Percentiles rank a stretch among this genome's conserved stretches.
Evolutionary conservation across 164 flowering plant genomes (phyloP).

Genomic region (Euptelea pleiosperma): DNA sequence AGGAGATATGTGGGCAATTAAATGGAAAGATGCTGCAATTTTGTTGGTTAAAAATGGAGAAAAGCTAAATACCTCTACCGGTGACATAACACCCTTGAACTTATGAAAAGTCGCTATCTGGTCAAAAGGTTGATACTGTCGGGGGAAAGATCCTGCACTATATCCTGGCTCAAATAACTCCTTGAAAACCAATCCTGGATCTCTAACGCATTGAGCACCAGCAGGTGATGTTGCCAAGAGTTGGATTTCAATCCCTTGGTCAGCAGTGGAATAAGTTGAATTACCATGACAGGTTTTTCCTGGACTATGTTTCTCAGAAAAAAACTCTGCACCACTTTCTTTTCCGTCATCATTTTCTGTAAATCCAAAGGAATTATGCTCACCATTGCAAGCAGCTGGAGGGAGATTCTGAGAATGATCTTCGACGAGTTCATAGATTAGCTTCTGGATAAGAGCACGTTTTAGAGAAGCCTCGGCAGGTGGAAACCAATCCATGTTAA

Average conservation of each 20-base stretch:
- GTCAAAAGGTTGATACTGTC: slow-evolving; percentile 34
- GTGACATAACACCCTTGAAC: slow-evolving; percentile 28
- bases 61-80: slow-evolving; percentile 40
- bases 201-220: slow-evolving; percentile 30
- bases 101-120: slow-evolving; percentile 26
- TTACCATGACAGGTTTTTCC: slow-evolving; percentile 22
- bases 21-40: neutral
- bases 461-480: slow-evolving; percentile 82
- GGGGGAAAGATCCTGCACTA: slow-evolving; percentile 33
- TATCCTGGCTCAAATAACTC: slow-evolving; percentile 47
- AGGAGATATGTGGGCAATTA: neutral
- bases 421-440: slow-evolving; percentile 56
- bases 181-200: slow-evolving; percentile 44
- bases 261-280: slow-evolving; percentile 25
- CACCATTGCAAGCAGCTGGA: slow-evolving; percentile 27
- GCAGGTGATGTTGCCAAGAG: slow-evolving; percentile 37
- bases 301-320: slow-evolving; percentile 27
- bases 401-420: slow-evolving; percentile 27
- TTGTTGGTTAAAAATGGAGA: neutral
- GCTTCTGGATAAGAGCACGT: slow-evolving; percentile 57
- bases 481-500: slow-evolving; percentile 70
- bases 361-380: slow-evolving; percentile 21
- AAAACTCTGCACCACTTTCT: slow-evolving; percentile 34
- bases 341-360: slow-evolving; percentile 22
- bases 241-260: slow-evolving; percentile 45